These are phyloP conservation scores for Epichloe uncinata DNA, from an alignment of 2,329 filamentous ascomycete species.

Conservation along the genomic window DNA sequence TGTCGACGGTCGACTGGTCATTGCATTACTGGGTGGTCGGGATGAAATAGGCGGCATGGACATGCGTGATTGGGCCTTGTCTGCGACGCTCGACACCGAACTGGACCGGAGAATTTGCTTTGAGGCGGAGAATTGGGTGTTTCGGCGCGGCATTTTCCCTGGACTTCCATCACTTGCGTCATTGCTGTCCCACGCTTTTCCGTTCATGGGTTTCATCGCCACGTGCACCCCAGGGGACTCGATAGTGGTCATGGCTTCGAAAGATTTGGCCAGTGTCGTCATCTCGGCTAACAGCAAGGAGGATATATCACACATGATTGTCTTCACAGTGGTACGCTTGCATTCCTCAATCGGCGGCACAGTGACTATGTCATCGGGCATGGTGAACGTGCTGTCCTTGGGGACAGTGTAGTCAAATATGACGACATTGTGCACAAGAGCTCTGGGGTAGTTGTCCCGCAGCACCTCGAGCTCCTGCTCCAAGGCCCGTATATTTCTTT, in stretches of 20 bases:
- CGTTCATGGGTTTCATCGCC: slow-evolving; percentile 25
- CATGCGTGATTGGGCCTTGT: slow-evolving; percentile 57
- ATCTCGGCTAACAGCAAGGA: slow-evolving; percentile 62
- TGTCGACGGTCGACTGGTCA: slow-evolving; percentile 36
- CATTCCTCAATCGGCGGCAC: slow-evolving; percentile 57
- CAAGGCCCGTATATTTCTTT: slow-evolving; percentile 44
- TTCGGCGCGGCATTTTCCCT: slow-evolving; percentile 31
- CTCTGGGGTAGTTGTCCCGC: slow-evolving; percentile 59
- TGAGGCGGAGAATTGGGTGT: slow-evolving; percentile 39
- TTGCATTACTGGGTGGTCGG: slow-evolving; percentile 25
- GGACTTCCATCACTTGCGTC: slow-evolving; percentile 22
- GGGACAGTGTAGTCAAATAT: slow-evolving; percentile 59
- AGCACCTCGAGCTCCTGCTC: slow-evolving; percentile 58
- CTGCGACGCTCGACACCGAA: slow-evolving; percentile 37
- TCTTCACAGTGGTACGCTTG: slow-evolving; percentile 68
- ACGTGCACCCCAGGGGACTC: slow-evolving; percentile 56
- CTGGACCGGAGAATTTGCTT: slow-evolving; percentile 33
- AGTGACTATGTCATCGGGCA: slow-evolving; percentile 52
- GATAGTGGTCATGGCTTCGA: slow-evolving; percentile 60
- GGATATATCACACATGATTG: slow-evolving; percentile 66
- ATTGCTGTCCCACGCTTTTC: slow-evolving; percentile 22
- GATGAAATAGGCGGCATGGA: slow-evolving; percentile 62
- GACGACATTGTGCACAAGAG: slow-evolving; percentile 63
- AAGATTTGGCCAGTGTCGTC: slow-evolving; percentile 57
- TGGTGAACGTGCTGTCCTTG: slow-evolving; percentile 33